Evolutionary conservation across 2,329 filamentous ascomycete species (phyloP).

Genomic region (Aspergillus tubingensis): DNA sequence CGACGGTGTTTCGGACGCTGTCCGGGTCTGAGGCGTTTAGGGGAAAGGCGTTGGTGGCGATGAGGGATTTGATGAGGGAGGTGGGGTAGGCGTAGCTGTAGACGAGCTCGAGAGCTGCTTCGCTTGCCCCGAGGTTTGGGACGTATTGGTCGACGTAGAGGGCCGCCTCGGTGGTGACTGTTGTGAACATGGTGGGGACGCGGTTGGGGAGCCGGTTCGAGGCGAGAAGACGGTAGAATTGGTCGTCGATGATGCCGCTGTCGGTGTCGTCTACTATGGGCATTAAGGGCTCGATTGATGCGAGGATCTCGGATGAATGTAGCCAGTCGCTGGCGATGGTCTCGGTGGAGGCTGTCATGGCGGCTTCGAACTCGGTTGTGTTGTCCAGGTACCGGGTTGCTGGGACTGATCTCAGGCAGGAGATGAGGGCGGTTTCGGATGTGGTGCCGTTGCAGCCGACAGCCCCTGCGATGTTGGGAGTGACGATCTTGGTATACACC

Average conservation of each 20-base stretch:
- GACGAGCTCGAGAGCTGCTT: constrained; percentile 17
- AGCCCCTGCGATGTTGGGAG: constrained; percentile 23
- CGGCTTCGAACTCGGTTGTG: constrained; percentile 19
- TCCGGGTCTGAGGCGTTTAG: constrained; percentile 19
- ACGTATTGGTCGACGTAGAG: constrained; percentile 18
- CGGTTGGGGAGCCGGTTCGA: constrained; percentile 23
- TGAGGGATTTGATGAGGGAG: constrained; percentile 18
- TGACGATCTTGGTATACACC: constrained; percentile 25
- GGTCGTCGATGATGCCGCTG: constrained; percentile 29
- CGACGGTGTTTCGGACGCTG: constrained; percentile 20
- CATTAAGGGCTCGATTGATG: constrained; percentile 27
- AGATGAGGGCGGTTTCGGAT: constrained; percentile 15
- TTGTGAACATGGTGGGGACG: constrained; percentile 33
- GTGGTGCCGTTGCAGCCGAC: constrained; percentile 25
- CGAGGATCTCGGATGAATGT: constrained; percentile 20
- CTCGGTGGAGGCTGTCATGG: constrained; percentile 9
- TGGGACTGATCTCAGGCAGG: constrained; percentile 27
- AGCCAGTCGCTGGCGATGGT: constrained; percentile 19
- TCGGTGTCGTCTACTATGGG: constrained; percentile 30
- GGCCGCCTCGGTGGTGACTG: constrained; percentile 28
- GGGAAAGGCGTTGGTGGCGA: constrained; percentile 16
- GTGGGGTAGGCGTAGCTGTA: constrained; percentile 19
- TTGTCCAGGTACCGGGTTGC: constrained; percentile 25
- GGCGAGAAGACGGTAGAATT: constrained; percentile 28
- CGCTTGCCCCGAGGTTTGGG: constrained; percentile 13